These are phyloP conservation scores for Rhizopogon vulgaris DNA, from an alignment of 768 basidiomycete genomes.

Conservation along the genomic window DNA sequence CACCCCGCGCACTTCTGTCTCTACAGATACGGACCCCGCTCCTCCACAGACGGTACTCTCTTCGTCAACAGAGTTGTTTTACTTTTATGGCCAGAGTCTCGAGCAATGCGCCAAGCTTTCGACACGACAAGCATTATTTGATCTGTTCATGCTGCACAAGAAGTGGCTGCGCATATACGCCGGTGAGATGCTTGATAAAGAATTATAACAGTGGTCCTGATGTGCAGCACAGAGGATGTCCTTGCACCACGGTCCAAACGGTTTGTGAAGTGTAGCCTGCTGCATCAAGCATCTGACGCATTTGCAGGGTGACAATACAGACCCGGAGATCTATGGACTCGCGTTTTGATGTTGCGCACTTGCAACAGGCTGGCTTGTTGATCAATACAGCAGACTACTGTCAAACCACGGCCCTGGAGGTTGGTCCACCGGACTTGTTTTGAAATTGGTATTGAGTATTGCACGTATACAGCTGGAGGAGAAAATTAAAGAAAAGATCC, in stretches of 20 bases:
- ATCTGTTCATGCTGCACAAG: slow-evolving; percentile 74
- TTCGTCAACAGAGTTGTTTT: slow-evolving; percentile 94
- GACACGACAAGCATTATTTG: slow-evolving; percentile 76
- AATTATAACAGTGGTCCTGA: background rate
- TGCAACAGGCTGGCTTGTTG: slow-evolving; percentile 80
- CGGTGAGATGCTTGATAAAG: slow-evolving; percentile 35
- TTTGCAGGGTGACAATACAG: slow-evolving; percentile 33
- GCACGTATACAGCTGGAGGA: slow-evolving; percentile 69
- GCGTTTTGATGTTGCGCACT: slow-evolving; percentile 65
- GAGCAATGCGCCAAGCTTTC: slow-evolving; percentile 93
- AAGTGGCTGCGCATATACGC: slow-evolving; percentile 96
- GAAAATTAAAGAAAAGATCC: slow-evolving; percentile 78
- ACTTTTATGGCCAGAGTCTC: slow-evolving; percentile 91
- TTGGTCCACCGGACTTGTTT: slow-evolving; percentile 20
- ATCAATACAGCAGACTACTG: slow-evolving; percentile 99
- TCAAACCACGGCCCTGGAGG: slow-evolving; percentile 85
- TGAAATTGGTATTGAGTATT: background rate
- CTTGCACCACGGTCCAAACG: slow-evolving; percentile 68
- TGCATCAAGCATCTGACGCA: background rate
- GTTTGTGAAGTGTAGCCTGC: slow-evolving; percentile 29
- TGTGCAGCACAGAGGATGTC: slow-evolving; percentile 68
- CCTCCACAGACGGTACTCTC: slow-evolving; percentile 69
- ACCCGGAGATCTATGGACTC: slow-evolving; percentile 72
- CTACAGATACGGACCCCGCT: slow-evolving; percentile 37
- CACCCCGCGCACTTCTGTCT: slow-evolving; percentile 32